A percentile compares a stretch with the other conserved stretches of the same genome.
Evolutionary conservation across 129 eudicot species (phyloP).

Genomic region (Chrysanthemum lavandulifolium): DNA sequence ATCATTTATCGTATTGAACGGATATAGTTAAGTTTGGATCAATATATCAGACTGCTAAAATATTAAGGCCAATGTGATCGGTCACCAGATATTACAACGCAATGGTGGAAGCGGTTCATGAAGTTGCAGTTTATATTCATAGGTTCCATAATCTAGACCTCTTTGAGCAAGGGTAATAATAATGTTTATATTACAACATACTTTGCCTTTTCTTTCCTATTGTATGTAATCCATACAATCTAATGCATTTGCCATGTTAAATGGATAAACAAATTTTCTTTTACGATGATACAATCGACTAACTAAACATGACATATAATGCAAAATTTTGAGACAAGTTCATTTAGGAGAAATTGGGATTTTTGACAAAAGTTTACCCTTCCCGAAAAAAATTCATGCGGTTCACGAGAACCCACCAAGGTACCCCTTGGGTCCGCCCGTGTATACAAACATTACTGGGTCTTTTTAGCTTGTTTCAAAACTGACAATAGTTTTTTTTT

Average conservation of each 20-base stretch:
- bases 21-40: neutral
- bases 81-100: slow-evolving; percentile 15
- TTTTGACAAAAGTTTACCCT: too few relatives aligned
- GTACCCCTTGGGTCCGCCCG: too few relatives aligned
- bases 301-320: too few relatives aligned
- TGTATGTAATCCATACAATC: neutral
- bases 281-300: too few relatives aligned
- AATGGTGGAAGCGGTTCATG: slow-evolving; percentile 66
- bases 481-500: too few relatives aligned
- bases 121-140: slow-evolving; percentile 69
- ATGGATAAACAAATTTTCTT: neutral
- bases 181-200: neutral
- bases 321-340: too few relatives aligned
- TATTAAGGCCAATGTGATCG: slow-evolving; percentile 33
- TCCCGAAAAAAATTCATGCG: too few relatives aligned
- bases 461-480: too few relatives aligned
- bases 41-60: slow-evolving; percentile 25
- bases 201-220: neutral
- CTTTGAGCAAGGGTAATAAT: slow-evolving; percentile 75
- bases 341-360: too few relatives aligned
- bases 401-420: too few relatives aligned
- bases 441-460: too few relatives aligned
- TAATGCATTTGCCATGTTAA: neutral
- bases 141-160: slow-evolving; percentile 87
- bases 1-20: neutral